Conservation (phyloP, 2,329 filamentous ascomycete species). For the Penicillium sp. region DNA sequence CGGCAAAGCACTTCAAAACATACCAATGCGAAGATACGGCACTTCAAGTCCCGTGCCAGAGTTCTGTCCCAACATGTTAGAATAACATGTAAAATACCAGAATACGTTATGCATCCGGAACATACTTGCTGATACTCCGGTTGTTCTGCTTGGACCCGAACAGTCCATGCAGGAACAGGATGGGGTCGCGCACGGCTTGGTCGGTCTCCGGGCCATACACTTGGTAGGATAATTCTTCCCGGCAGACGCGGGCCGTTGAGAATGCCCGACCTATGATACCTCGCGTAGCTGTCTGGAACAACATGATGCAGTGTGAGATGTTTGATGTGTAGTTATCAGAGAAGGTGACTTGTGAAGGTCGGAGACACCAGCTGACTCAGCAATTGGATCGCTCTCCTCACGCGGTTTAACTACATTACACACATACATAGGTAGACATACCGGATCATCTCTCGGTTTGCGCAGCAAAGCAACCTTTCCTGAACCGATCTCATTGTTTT, state of each 20-base stretch:
- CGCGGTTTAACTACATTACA: background rate
- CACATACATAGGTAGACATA: too few species aligned
- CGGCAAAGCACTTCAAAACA: slow-evolving; percentile 25
- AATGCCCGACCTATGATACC: slow-evolving; percentile 24
- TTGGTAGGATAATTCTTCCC: slow-evolving; percentile 34
- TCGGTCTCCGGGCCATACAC: slow-evolving; percentile 35
- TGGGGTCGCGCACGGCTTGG: slow-evolving; percentile 51
- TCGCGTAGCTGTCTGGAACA: slow-evolving; percentile 7
- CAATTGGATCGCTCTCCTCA: background rate
- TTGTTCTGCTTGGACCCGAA: slow-evolving; percentile 97
- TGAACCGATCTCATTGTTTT: too few species aligned
- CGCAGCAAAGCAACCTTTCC: too few species aligned
- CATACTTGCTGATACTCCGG: slow-evolving; percentile 87
- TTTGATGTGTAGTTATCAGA: slow-evolving; percentile 2
- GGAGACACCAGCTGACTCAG: slow-evolving; percentile 14
- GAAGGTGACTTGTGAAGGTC: slow-evolving; percentile 1
- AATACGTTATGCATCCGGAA: background rate
- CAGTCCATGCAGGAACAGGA: slow-evolving; percentile 85
- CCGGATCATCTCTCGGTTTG: too few species aligned
- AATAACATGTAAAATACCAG: background rate
- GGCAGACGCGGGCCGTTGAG: slow-evolving; percentile 29
- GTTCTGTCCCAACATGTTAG: slow-evolving; percentile 44
- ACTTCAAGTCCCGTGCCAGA: slow-evolving; percentile 72
- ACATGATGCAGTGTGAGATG: slow-evolving; percentile 8
- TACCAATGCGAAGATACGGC: slow-evolving; percentile 77